phyloP scores from a whole-genome alignment of 257 asterid genomes.

The Scutellaria baicalensis region DNA sequence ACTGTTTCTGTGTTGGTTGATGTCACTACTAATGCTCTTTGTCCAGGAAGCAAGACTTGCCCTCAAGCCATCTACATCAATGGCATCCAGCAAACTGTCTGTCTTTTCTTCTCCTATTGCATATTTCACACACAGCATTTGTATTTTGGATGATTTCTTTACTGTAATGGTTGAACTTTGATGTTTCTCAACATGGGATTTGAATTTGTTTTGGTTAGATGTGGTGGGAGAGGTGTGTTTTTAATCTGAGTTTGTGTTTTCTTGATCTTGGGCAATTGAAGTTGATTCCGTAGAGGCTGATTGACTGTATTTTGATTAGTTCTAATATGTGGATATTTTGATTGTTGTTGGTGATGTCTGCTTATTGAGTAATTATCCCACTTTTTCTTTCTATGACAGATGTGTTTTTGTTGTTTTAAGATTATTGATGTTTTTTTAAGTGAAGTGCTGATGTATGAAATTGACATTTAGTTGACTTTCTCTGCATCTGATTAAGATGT shows the following conservation, averaged over 20 bases:
- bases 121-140: background rate
- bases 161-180: conserved; percentile 3
- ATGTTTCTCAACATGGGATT: conserved; percentile 1
- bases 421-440: background rate
- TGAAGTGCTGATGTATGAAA: background rate
- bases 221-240: background rate
- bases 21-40: conserved; percentile 80
- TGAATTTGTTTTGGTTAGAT: background rate
- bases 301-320: background rate
- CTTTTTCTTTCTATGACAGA: background rate
- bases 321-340: background rate
- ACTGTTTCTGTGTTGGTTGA: conserved; percentile 82
- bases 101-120: background rate
- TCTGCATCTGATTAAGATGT: background rate
- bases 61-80: conserved; percentile 70
- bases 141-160: background rate
- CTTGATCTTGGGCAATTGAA: background rate
- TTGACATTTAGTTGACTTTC: background rate
- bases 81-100: conserved; percentile 88
- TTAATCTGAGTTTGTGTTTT: background rate
- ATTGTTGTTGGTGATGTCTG: background rate
- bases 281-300: conserved; percentile 1
- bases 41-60: conserved; percentile 59
- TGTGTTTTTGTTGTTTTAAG: background rate
- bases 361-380: background rate